Conservation (phyloP, 148 eudicot species). For the Silene latifolia region DNA sequence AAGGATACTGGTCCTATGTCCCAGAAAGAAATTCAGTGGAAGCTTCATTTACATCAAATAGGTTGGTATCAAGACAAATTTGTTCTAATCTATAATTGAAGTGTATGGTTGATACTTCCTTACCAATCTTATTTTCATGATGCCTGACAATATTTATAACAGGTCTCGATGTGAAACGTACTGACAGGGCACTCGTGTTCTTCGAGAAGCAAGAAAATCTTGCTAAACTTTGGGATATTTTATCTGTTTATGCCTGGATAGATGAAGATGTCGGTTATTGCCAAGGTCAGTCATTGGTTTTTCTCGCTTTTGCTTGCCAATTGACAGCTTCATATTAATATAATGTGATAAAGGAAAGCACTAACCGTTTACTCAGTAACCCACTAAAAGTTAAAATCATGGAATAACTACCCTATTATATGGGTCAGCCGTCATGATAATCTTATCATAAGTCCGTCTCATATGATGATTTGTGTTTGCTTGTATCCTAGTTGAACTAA, state of each 20-base stretch:
- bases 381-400: too few species aligned
- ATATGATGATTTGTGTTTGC: background rate
- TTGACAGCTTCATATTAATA: too few species aligned
- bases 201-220: conserved; percentile 86
- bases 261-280: conserved; percentile 91
- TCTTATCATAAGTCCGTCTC: background rate
- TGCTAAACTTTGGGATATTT: conserved; percentile 90
- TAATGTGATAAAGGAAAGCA: too few species aligned
- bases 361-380: too few species aligned
- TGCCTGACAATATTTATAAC: conserved; percentile 24
- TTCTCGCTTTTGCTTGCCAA: conserved; percentile 10
- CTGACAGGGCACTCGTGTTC: conserved; percentile 84
- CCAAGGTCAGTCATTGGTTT: conserved; percentile 67
- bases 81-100: background rate
- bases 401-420: too few species aligned
- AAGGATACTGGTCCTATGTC: conserved; percentile 33
- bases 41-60: conserved; percentile 92
- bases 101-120: background rate
- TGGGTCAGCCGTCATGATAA: background rate
- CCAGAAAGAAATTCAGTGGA: conserved; percentile 84
- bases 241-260: conserved; percentile 86
- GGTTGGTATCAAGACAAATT: conserved; percentile 45
- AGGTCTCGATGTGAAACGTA: conserved; percentile 96
- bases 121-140: conserved; percentile 20
- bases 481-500: too few species aligned